Conservation (phyloP, 2,329 filamentous ascomycete genomes). For the Coniella vitis region DNA sequence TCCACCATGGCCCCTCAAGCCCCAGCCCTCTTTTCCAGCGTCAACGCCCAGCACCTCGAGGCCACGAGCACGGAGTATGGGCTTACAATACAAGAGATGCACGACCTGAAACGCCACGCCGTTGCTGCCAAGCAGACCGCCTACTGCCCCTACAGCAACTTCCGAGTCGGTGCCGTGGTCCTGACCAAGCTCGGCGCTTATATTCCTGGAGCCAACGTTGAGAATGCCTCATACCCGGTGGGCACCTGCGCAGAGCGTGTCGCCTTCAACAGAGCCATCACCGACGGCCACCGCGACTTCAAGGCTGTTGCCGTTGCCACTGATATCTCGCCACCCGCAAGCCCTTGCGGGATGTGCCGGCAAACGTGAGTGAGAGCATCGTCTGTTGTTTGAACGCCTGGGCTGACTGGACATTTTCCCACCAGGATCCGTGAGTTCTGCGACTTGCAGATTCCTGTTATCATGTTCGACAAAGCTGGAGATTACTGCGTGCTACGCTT, state of each 20-base stretch:
- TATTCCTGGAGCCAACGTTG: slow-evolving; percentile 77
- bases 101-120: slow-evolving; percentile 54
- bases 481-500: slow-evolving; percentile 64
- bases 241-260: slow-evolving; percentile 93
- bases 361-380: slow-evolving; percentile 61
- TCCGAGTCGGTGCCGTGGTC: slow-evolving; percentile 80
- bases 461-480: slow-evolving; percentile 87
- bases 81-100: slow-evolving; percentile 59
- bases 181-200: slow-evolving; percentile 44
- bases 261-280: slow-evolving; percentile 75
- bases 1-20: slow-evolving; percentile 15
- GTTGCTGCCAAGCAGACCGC: slow-evolving; percentile 68
- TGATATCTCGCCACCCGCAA: slow-evolving; percentile 61
- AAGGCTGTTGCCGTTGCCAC: slow-evolving; percentile 81
- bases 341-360: slow-evolving; percentile 92
- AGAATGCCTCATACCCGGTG: slow-evolving; percentile 89
- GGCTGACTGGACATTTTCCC: slow-evolving; percentile 9
- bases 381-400: no score
- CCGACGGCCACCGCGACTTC: slow-evolving; percentile 51
- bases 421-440: slow-evolving; percentile 71
- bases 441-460: slow-evolving; percentile 61
- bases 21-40: slow-evolving; percentile 19
- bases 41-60: slow-evolving; percentile 20
- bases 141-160: slow-evolving; percentile 90
- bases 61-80: slow-evolving; percentile 32